Conservation (phyloP, 176 grass and related monocot genomes). For the Avena sativa region DNA sequence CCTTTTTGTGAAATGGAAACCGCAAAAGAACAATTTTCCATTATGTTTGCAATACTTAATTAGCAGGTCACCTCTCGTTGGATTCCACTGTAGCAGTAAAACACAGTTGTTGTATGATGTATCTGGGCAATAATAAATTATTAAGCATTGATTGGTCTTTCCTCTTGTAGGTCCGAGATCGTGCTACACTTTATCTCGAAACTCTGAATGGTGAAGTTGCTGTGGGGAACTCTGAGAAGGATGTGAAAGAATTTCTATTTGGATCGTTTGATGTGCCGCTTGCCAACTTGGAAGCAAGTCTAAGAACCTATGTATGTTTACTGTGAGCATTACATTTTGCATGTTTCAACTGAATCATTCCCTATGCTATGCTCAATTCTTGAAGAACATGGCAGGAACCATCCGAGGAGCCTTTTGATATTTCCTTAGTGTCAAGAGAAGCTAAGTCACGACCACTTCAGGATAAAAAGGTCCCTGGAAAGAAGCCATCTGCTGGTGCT, state of each 20-base stretch:
- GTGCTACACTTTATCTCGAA: conserved; percentile 94
- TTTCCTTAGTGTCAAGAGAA: conserved; percentile 84
- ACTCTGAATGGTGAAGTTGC: conserved; percentile 69
- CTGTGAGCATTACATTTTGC: conserved; percentile 27
- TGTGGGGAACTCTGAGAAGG: conserved; percentile 67
- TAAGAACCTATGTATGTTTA: conserved; percentile 82
- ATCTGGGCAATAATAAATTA: conserved; percentile 30
- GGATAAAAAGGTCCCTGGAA: conserved; percentile 83
- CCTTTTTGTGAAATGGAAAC: conserved; percentile 14
- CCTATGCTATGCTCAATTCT: conserved; percentile 33
- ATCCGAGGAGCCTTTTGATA: conserved; percentile 87
- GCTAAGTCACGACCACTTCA: conserved; percentile 70
- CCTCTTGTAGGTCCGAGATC: conserved; percentile 79
- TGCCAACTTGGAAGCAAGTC: conserved; percentile 89
- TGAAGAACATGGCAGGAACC: conserved; percentile 69
- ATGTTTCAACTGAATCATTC: conserved; percentile 21
- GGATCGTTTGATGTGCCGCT: conserved; percentile 95
- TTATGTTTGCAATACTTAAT: conserved; percentile 36
- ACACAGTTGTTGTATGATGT: conserved; percentile 1
- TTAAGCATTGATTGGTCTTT: conserved; percentile 40
- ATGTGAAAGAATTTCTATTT: conserved; percentile 90
- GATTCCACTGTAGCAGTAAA: conserved; percentile 9
- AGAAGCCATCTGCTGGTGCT: conserved; percentile 63
- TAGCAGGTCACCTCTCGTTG: conserved; percentile 14
- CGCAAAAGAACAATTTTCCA: conserved; percentile 16